Evolutionary conservation across 345 rosid genomes (phyloP).

Genomic region (Punica granatum): DNA sequence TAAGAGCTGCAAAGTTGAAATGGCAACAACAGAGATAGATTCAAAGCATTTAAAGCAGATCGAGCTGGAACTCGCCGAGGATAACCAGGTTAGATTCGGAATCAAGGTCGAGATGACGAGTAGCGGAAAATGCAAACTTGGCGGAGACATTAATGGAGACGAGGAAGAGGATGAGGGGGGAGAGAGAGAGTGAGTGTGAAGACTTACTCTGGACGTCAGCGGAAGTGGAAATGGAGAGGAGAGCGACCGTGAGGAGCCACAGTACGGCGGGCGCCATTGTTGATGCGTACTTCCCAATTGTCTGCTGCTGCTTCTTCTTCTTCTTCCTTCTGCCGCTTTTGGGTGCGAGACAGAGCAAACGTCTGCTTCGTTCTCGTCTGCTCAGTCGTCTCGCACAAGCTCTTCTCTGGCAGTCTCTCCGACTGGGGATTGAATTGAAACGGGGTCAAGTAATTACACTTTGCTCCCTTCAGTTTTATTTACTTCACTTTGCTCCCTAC

Average conservation of each 20-base stretch:
- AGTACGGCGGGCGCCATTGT: background rate
- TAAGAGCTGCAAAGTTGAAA: background rate
- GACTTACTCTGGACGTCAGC: constrained; percentile 4
- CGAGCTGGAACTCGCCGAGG: background rate
- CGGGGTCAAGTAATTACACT: background rate
- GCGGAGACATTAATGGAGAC: background rate
- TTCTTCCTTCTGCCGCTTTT: background rate
- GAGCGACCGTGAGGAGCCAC: background rate
- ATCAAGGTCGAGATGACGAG: background rate
- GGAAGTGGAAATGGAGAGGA: constrained; percentile 1
- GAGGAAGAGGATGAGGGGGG: background rate
- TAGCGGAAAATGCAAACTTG: background rate
- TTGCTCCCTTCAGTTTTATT: background rate
- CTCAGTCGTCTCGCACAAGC: background rate
- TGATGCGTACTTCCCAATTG: background rate
- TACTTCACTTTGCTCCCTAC: background rate
- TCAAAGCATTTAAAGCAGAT: constrained; percentile 1
- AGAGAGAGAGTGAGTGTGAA: background rate
- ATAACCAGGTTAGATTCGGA: background rate
- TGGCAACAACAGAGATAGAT: background rate
- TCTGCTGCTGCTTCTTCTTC: background rate
- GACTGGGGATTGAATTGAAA: background rate
- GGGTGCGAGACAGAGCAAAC: background rate
- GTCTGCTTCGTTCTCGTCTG: background rate
- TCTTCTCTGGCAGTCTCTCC: background rate